These are phyloP conservation scores for Hyparrhenia diplandra DNA, from an alignment of 176 grass and related monocot genomes.

Conservation along the genomic window DNA sequence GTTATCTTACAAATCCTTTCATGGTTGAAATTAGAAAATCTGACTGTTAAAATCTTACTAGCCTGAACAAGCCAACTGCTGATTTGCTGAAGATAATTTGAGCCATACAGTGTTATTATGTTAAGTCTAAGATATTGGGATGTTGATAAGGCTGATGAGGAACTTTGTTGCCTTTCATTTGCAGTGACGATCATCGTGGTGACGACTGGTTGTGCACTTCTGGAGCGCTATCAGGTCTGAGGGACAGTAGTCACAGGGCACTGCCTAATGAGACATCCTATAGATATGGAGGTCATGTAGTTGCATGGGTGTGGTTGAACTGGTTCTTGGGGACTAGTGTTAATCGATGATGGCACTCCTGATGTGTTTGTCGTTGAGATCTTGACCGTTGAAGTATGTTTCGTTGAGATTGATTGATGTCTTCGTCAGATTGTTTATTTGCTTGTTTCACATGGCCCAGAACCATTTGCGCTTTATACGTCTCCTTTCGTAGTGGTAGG, in stretches of 20 bases:
- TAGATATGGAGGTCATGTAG: neutral
- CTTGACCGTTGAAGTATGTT: neutral
- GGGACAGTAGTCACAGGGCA: neutral
- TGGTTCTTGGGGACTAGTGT: neutral
- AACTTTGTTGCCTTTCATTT: neutral
- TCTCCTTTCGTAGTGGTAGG: too few species aligned
- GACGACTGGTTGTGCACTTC: neutral
- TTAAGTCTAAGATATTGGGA: neutral
- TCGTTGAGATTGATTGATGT: neutral
- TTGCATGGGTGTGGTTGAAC: neutral
- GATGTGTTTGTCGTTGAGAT: neutral
- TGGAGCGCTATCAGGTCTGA: neutral
- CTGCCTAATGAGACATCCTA: neutral
- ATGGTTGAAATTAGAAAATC: neutral
- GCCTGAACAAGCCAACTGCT: neutral
- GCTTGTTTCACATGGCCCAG: neutral
- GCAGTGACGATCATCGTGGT: slow-evolving; percentile 12
- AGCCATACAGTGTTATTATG: neutral
- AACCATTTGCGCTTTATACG: neutral
- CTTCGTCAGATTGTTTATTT: neutral
- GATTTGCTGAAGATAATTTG: neutral
- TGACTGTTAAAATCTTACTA: neutral
- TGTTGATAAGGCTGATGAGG: neutral
- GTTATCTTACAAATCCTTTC: neutral
- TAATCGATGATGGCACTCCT: neutral